Base-by-base conservation (phyloP, 805 yeast genomes). In the Yarrowia sp. region DNA sequence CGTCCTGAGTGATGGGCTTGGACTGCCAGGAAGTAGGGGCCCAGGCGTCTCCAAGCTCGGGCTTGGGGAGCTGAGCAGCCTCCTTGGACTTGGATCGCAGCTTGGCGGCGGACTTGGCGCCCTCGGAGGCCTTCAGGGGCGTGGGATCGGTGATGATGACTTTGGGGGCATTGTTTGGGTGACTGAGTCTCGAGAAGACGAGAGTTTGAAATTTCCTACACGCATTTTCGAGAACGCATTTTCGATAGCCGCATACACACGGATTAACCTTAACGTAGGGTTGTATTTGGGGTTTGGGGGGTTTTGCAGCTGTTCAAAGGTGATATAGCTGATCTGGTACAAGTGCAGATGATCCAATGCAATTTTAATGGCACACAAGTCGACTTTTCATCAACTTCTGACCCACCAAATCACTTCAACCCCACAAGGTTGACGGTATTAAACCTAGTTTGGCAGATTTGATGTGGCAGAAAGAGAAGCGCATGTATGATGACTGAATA, bases 1-100 rank as follows among this genome's bases (percentile, higher is more conserved):
- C 80, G 51, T 76, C 80, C 67, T 76, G 80, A 13, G 69, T 73
- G 56, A 76, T 76, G 6, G 80, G 80, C 66, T 74, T 73, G 3
- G 68, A 61, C 60, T 77, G 80, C 80, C 80, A 76, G 55, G 78
- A 72, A 4, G 77, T 69, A 10, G 76, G 78, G 42, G 70, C 67
- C 80, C 80, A 76, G 39, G 66, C 67, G 31, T 32, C 32, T 51
- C 46, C 42, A 61, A 59, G 29, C 41, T 59, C 27, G 66, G 70
- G 18, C 16, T 35, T 25, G 10, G 49, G 49, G 12, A 32, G 42
- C 18, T 22, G 46, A 22, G 62, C 56, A 21, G 63, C 44, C 25
- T 69, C 74, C 22, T 66, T 64, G 16, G 77, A 73, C 55, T 67
- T 65, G n/a, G 77, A 66, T n/a, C 78, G 69, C 21, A 76, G 67